Conservation (phyloP, 2,329 filamentous ascomycete genomes). For the Aspergillus thermomutatus region DNA sequence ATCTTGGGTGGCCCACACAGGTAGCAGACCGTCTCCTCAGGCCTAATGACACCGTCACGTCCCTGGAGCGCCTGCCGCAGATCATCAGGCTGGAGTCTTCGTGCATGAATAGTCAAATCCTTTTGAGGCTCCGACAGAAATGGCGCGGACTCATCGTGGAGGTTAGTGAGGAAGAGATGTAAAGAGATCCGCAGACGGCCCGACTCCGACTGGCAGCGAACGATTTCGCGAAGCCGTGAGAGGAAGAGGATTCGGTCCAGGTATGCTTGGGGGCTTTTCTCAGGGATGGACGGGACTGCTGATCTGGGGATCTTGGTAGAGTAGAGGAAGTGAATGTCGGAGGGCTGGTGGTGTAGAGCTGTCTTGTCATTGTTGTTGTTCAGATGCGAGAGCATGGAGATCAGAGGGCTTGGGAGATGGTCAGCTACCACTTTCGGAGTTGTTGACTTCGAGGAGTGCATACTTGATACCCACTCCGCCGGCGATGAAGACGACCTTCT, state of each 20-base stretch:
- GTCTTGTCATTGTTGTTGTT: slow-evolving; percentile 41
- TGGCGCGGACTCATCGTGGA: slow-evolving; percentile 7
- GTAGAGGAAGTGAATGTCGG: slow-evolving; percentile 62
- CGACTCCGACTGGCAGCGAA: slow-evolving; percentile 26
- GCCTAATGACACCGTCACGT: slow-evolving; percentile 25
- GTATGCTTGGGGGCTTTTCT: slow-evolving; percentile 7
- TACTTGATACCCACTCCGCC: slow-evolving; percentile 81
- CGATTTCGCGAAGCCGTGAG: slow-evolving; percentile 40
- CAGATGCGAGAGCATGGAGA: slow-evolving; percentile 68
- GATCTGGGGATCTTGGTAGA: slow-evolving; percentile 46
- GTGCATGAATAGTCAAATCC: slow-evolving; percentile 25
- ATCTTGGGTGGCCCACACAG: slow-evolving; percentile 66
- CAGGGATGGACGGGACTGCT: not conserved
- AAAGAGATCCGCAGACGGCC: slow-evolving; percentile 28
- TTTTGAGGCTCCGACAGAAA: slow-evolving; percentile 11
- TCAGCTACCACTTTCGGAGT: slow-evolving; percentile 6
- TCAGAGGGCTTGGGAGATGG: slow-evolving; percentile 57
- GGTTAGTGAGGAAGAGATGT: slow-evolving; percentile 34
- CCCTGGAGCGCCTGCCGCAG: slow-evolving; percentile 29
- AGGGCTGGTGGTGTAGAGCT: slow-evolving; percentile 23
- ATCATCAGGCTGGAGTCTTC: slow-evolving; percentile 37
- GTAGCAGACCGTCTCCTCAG: slow-evolving; percentile 54
- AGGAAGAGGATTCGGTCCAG: slow-evolving; percentile 46
- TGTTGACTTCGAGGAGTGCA: slow-evolving; percentile 17
- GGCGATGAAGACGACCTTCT: slow-evolving; percentile 69